Evolutionary conservation across 768 basidiomycete genomes (phyloP).

Genomic region (Terana coerulea): DNA sequence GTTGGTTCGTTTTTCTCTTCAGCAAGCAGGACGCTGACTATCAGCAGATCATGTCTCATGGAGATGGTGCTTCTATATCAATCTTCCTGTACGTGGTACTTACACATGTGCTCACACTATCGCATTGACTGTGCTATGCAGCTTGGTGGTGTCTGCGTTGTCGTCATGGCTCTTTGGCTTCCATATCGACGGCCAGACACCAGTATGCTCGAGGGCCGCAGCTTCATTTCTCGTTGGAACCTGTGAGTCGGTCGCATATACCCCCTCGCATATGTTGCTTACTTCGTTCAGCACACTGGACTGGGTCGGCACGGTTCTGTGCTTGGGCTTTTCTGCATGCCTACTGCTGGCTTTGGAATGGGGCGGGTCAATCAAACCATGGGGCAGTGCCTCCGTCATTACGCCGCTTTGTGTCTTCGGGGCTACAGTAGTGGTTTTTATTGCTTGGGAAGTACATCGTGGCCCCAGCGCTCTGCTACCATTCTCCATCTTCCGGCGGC

Average conservation of each 20-base stretch:
- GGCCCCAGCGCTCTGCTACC: not conserved
- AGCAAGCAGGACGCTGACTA: not conserved
- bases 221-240: not conserved
- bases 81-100: not conserved
- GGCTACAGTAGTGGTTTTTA: not conserved
- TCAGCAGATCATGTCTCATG: not conserved
- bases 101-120: not conserved
- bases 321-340: not conserved
- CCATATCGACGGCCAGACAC: not conserved
- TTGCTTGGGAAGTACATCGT: not conserved
- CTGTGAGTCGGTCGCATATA: too few species aligned
- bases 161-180: not conserved
- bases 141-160: not conserved
- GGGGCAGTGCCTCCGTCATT: not conserved
- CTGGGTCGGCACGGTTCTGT: not conserved
- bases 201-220: not conserved
- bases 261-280: too few species aligned
- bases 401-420: not conserved
- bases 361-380: not conserved
- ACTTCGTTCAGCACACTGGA: not conserved
- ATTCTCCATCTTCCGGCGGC: not conserved
- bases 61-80: conserved; percentile 4
- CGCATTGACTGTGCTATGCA: not conserved
- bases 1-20: not conserved
- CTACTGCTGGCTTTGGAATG: not conserved